Conservation (phyloP, 176 grass and related monocot genomes). For the Eragrostis curvula region DNA sequence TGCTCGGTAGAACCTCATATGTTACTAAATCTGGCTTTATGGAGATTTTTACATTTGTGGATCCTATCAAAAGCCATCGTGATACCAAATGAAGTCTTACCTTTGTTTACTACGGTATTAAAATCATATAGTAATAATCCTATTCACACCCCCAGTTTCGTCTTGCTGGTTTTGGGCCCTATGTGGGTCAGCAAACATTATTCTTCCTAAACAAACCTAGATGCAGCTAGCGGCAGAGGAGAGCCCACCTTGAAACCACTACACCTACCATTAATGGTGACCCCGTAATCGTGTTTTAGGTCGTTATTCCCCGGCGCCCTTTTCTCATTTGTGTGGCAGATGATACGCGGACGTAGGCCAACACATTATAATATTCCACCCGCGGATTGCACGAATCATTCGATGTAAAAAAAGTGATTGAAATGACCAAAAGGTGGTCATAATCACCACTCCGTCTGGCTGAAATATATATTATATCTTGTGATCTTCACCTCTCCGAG, state of each 20-base stretch:
- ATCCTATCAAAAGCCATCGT: background rate
- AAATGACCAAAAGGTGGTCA: constrained; percentile 67
- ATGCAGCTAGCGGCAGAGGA: constrained; percentile 1
- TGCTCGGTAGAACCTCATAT: too few species aligned
- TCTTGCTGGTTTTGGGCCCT: too few species aligned
- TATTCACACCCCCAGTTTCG: too few species aligned
- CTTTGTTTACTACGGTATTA: too few species aligned
- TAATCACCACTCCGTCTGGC: constrained; percentile 37
- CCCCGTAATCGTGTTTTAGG: constrained; percentile 64
- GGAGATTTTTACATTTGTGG: background rate
- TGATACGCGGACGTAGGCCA: constrained; percentile 63
- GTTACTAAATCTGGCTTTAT: background rate
- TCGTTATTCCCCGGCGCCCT: constrained; percentile 43
- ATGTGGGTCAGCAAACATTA: background rate
- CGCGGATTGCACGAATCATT: constrained; percentile 61
- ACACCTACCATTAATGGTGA: constrained; percentile 61
- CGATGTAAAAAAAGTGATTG: constrained; percentile 54
- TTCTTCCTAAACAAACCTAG: background rate
- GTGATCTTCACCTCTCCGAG: too few species aligned
- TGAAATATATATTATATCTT: constrained; percentile 27
- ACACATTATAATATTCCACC: constrained; percentile 50
- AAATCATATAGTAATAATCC: too few species aligned
- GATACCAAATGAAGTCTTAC: too few species aligned
- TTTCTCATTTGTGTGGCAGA: constrained; percentile 23
- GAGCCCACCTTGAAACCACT: constrained; percentile 48